Percentiles rank a stretch among this genome's conserved stretches.
Evolutionary conservation across 352 stramenopile genomes (phyloP).

Genomic region (Pythium scleroteichum): DNA sequence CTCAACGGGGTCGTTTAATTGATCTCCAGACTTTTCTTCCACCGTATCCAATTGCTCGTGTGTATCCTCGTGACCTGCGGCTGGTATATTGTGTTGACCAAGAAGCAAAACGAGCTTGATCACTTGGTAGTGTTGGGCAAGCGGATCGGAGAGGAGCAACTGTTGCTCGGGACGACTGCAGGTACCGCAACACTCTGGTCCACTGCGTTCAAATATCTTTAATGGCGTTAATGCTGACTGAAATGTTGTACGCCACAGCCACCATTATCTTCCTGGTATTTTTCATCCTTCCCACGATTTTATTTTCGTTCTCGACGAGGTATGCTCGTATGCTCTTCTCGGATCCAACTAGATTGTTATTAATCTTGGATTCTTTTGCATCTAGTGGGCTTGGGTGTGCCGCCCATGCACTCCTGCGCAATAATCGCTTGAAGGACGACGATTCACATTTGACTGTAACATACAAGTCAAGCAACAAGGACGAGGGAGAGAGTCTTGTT

Average conservation of each 20-base stretch:
- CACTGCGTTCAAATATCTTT: background rate
- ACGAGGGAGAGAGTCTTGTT: conserved; percentile 44
- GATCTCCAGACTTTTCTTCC: conserved; percentile 70
- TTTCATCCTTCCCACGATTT: conserved; percentile 68
- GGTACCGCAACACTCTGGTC: conserved; percentile 9
- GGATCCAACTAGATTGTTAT: background rate
- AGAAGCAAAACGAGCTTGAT: conserved; percentile 45
- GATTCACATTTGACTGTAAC: conserved; percentile 28
- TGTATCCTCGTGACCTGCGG: conserved; percentile 61
- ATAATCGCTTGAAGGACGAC: conserved; percentile 74
- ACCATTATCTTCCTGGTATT: conserved; percentile 74
- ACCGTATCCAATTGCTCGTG: conserved; percentile 64
- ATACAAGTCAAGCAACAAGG: conserved; percentile 22
- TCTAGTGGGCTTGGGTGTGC: conserved; percentile 46
- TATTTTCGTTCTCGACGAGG: conserved; percentile 69
- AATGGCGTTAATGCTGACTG: background rate
- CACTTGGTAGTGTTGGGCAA: conserved; percentile 58
- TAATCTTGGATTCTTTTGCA: background rate
- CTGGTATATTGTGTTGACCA: conserved; percentile 69
- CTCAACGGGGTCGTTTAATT: no score
- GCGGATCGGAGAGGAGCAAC: conserved; percentile 59
- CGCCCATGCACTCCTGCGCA: conserved; percentile 55
- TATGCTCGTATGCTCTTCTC: conserved; percentile 28
- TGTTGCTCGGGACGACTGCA: conserved; percentile 62
- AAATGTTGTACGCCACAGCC: conserved; percentile 26